Conservation (phyloP, 2,329 filamentous ascomycete species). For the Verticillium dahliae region DNA sequence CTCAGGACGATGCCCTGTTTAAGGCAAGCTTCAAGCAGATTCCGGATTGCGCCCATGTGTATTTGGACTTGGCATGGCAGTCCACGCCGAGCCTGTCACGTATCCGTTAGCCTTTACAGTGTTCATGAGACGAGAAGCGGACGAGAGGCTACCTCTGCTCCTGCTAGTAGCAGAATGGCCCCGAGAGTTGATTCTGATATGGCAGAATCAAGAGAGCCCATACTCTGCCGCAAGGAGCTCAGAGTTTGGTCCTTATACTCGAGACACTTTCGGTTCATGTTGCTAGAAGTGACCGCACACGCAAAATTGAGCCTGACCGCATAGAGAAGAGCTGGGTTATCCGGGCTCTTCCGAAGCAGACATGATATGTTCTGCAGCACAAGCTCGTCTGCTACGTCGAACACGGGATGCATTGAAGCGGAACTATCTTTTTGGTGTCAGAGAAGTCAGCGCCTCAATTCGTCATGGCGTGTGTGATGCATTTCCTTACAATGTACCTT, state of each 20-base stretch:
- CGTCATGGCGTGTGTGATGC: no score
- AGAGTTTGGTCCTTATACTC: constrained; percentile 26
- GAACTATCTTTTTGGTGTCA: not conserved
- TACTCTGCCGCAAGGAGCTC: constrained; percentile 23
- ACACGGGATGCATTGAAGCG: not conserved
- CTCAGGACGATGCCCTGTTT: constrained; percentile 21
- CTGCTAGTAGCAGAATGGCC: constrained; percentile 33
- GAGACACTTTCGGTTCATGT: constrained; percentile 25
- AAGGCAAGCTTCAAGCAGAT: constrained; percentile 25
- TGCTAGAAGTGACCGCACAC: constrained; percentile 19
- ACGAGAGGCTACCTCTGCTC: constrained; percentile 27
- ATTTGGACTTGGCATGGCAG: constrained; percentile 29
- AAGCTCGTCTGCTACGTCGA: constrained; percentile 20
- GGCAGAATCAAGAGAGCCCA: constrained; percentile 18
- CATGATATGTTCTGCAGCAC: constrained; percentile 28
- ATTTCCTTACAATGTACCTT: not conserved
- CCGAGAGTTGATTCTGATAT: constrained; percentile 29
- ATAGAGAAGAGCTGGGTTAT: constrained; percentile 29
- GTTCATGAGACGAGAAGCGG: not conserved
- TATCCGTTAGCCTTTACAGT: constrained; percentile 1
- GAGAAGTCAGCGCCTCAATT: no score
- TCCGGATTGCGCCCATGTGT: constrained; percentile 31
- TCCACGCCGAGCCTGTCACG: constrained; percentile 26
- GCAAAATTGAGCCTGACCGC: constrained; percentile 31
- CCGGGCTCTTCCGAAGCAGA: constrained; percentile 23